phyloP scores from a whole-genome alignment of 2,329 filamentous ascomycete genomes.

The Arthrobotrys musiformis region DNA sequence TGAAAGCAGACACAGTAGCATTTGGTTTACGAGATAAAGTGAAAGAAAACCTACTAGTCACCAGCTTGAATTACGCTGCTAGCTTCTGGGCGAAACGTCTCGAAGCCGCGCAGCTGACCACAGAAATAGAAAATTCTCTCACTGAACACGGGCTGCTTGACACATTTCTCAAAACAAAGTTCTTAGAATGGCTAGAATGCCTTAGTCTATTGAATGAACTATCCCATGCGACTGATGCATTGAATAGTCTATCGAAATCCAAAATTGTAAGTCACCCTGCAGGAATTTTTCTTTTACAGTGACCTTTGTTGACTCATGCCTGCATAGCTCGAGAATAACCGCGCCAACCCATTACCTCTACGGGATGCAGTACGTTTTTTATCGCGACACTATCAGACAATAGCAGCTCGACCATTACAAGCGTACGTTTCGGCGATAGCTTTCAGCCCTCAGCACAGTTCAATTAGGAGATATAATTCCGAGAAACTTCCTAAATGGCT shows the following conservation, averaged over 20 bases:
- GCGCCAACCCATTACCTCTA: background rate
- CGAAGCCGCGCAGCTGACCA: conserved; percentile 32
- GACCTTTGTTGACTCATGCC: background rate
- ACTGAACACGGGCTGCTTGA: conserved; percentile 32
- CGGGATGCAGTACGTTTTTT: background rate
- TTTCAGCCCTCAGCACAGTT: conserved; percentile 55
- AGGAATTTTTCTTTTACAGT: background rate
- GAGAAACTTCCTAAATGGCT: conserved; percentile 52
- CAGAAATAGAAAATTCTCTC: conserved; percentile 18
- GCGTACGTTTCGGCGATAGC: conserved; percentile 55
- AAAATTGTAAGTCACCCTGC: background rate
- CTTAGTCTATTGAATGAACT: conserved; percentile 57
- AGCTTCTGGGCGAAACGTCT: conserved; percentile 59
- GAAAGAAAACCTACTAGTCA: background rate
- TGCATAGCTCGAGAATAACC: background rate
- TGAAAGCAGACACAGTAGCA: too few species aligned
- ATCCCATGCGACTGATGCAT: background rate
- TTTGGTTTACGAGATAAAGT: too few species aligned
- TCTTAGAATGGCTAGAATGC: conserved; percentile 60
- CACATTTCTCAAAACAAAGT: conserved; percentile 58
- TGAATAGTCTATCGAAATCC: background rate
- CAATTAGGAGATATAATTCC: conserved; percentile 46
- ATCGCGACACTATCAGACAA: conserved; percentile 49
- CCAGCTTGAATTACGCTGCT: conserved; percentile 58
- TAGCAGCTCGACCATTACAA: conserved; percentile 55